Evolutionary conservation across 179 eudicot species (phyloP), one percentile per base, ranked within the genome.

Genomic region (Beta corolliflora): DNA sequence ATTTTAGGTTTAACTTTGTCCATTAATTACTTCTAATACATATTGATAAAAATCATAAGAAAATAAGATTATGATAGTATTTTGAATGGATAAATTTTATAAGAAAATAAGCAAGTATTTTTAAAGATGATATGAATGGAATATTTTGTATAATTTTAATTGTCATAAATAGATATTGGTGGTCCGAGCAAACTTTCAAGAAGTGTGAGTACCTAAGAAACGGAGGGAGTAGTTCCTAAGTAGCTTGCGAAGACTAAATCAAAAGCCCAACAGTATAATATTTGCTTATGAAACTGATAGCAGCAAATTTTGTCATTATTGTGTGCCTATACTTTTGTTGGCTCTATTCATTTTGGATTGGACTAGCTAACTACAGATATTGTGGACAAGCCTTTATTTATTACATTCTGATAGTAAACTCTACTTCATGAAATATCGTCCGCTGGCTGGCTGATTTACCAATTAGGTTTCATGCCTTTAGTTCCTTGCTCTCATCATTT

Each of bases 361-460:
- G 68, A 14, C 58, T 19, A 56, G 45, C 25, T 58, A 14, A 23
- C n/a, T 2, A 31, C 7, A 18, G 2, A 16, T 68, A 36, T 16
- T 15, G 8, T 15, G 21, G 31, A 67, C 4, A 67, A 14, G 4
- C 5, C 7, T 36, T 36, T 67, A 14, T 67, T 31, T n/a, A 31
- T 18, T 67, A 36, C 44, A 3, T 11, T 67, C n/a, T 5, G 16
- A 67, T 41, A 14, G 19, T 54, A 48, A 15, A 19, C 21, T 66
- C 18, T 53, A 31, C 18, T 56, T 19, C n/a, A 36, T 48, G 65
- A 75, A 75, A 44, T 5, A 56, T 6, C 55, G 14, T 71, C 23
- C 12, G 69, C 44, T 64, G 64, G 67, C 67, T 63, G 5, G 69
- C 41, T 64, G 69, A 64, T 64, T 21, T 56, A 61, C 72, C 53